Percentiles rank a stretch among this genome's conserved stretches.
phyloP scores from a whole-genome alignment of 2,329 filamentous ascomycete species.

The Aspergillus fumigatus region DNA sequence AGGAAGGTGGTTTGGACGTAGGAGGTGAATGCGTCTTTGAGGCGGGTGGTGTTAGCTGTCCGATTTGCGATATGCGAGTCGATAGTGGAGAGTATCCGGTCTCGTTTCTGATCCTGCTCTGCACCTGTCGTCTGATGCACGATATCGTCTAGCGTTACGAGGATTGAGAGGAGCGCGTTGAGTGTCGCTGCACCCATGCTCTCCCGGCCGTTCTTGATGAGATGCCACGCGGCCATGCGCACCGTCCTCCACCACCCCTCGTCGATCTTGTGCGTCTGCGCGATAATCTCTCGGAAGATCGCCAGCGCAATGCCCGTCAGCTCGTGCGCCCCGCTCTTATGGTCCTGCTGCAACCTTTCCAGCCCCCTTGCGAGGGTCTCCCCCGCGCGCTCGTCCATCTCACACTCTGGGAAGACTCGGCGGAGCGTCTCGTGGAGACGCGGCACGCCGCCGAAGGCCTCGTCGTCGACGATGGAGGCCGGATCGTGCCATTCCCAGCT shows the following conservation, averaged over 20 bases:
- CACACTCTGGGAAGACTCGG: conserved; percentile 56
- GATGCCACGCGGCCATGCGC: conserved; percentile 57
- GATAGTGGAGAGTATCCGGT: conserved; percentile 21
- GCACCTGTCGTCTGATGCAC: conserved; percentile 8
- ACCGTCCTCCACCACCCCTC: conserved; percentile 52
- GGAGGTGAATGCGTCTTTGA: conserved; percentile 21
- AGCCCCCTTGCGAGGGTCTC: conserved; percentile 46
- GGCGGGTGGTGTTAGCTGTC: conserved; percentile 16
- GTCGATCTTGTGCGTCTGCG: conserved; percentile 17
- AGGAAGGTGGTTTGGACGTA: conserved; percentile 22
- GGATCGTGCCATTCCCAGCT: conserved; percentile 56
- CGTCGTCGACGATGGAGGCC: conserved; percentile 44
- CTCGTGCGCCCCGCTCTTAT: conserved; percentile 56
- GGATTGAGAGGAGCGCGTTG: conserved; percentile 22
- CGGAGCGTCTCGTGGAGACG: conserved; percentile 54
- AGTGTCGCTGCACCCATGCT: conserved; percentile 62
- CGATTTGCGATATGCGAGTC: conserved; percentile 23
- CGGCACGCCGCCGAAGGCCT: conserved; percentile 52
- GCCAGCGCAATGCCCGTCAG: conserved; percentile 52
- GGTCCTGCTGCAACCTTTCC: conserved; percentile 49
- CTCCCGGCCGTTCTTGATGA: conserved; percentile 62
- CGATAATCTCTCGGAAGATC: conserved; percentile 46
- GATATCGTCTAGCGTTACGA: conserved; percentile 25
- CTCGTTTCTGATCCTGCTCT: conserved; percentile 4
- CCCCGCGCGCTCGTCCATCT: conserved; percentile 46